Percentiles rank a stretch among this genome's conserved stretches.
These are phyloP conservation scores for Gastrolobium villosum DNA, from an alignment of 306 rosid genomes.

Conservation along the genomic window DNA sequence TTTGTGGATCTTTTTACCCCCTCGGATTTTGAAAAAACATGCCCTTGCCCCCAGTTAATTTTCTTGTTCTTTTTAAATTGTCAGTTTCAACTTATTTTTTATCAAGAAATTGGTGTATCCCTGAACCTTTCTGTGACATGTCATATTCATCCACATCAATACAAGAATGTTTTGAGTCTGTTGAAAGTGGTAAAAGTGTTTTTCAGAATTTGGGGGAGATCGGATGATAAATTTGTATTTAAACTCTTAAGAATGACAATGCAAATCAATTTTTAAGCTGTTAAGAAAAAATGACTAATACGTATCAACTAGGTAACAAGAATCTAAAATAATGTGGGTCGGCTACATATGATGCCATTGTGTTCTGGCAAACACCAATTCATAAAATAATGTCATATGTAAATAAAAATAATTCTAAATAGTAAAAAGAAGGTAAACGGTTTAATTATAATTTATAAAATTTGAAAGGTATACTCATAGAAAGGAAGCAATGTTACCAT, in stretches of 20 bases:
- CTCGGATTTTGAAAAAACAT: constrained; percentile 6
- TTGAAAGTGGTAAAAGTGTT: constrained; percentile 7
- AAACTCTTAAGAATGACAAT: neutral
- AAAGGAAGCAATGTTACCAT: constrained; percentile 62
- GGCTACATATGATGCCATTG: neutral
- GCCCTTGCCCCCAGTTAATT: constrained; percentile 4
- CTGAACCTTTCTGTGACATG: constrained; percentile 9
- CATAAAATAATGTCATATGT: constrained; percentile 18
- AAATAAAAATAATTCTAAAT: neutral
- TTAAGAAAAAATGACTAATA: neutral
- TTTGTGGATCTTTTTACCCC: constrained; percentile 7
- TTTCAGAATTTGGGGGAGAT: neutral
- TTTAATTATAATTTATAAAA: neutral
- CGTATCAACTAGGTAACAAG: constrained; percentile 18
- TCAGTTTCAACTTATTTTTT: constrained; percentile 20
- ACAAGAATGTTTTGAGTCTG: constrained; percentile 10
- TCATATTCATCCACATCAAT: constrained; percentile 18
- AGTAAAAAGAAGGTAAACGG: constrained; percentile 4
- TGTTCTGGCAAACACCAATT: neutral
- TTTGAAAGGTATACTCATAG: neutral
- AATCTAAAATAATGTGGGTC: constrained; percentile 11
- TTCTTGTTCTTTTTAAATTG: neutral
- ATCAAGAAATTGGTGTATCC: neutral
- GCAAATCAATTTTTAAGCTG: neutral
- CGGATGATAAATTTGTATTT: neutral